Evolutionary conservation across 164 flowering plant genomes (phyloP), one percentile per base, ranked within the genome.

Genomic region (Echeveria elegans): DNA sequence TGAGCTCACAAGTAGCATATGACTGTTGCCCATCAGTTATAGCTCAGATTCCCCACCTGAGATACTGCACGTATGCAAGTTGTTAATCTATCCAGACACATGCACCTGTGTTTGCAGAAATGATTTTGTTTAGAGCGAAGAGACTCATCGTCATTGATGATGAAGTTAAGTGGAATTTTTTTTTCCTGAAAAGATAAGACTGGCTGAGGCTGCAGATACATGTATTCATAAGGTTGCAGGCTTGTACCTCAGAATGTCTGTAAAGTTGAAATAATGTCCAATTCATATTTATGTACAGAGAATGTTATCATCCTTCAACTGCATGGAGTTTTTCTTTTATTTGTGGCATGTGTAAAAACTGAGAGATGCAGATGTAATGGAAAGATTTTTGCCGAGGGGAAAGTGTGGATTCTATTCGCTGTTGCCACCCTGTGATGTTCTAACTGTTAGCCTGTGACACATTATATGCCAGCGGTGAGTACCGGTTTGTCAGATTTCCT

Each of bases 1-100:
- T 70, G 80, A 77, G 61, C 79, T 79, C 58, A 41, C 68, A 63
- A 66, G 69, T 65, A 72, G 59, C 29, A 62, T 71, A 66, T 80
- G 7, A 79, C 41, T 58, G 6, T 32, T 4, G 23, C 53, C 53
- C 65, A n/a, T 30, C 23, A 48, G 34, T 23, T 30, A 28, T 32
- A 32, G 63, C 36, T 59, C 36, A 62, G 69, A 16, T 9, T 18
- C 16, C n/a, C n/a, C 50, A 45, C 50, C 50, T 45, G 50, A 45
- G 50, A 45, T 45, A 15, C 4, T 45, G n/a, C 50, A 45, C 15
- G 50, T 45, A 8, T 41, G 15, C 37, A n/a, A n/a, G n/a, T n/a
- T n/a, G n/a, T 34, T 34, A 34, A n/a, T n/a, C n/a, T n/a, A n/a
- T n/a, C 15, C 47, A 41, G 4, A 16, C n/a, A 15, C n/a, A 45